Evolutionary conservation across 768 basidiomycete species (phyloP).

Genomic region (Daedaleopsis nitida): DNA sequence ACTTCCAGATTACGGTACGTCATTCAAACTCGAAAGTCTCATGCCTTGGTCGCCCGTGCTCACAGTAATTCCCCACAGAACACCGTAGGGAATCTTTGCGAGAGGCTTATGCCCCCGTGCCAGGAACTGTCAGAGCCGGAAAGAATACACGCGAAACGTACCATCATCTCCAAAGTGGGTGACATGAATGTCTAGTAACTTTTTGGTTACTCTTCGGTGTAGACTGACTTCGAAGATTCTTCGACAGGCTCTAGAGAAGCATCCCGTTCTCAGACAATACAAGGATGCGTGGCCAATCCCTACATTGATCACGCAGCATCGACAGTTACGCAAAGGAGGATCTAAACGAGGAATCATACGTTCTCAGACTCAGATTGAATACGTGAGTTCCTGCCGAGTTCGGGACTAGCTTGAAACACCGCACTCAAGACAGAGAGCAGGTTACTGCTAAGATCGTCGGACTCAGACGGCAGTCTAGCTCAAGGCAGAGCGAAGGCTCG

Average conservation of each 20-base stretch:
- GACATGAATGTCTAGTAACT: background rate
- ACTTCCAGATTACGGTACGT: slow-evolving; percentile 4
- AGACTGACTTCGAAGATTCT: background rate
- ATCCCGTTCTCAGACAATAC: background rate
- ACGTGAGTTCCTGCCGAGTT: background rate
- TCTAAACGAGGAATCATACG: background rate
- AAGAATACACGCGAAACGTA: background rate
- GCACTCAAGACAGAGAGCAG: too few relatives aligned
- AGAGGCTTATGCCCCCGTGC: background rate
- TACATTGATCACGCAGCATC: slow-evolving; percentile 4
- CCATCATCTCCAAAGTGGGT: background rate
- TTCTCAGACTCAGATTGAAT: background rate
- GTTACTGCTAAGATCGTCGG: too few relatives aligned
- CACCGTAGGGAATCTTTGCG: slow-evolving; percentile 8
- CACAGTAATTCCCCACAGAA: background rate
- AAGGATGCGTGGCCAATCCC: slow-evolving; percentile 3
- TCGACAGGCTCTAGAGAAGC: background rate
- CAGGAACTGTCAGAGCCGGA: background rate
- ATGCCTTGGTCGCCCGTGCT: background rate
- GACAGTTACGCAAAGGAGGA: slow-evolving; percentile 1
- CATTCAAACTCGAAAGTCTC: background rate
- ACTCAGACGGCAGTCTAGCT: too few relatives aligned
- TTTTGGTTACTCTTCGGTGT: background rate
- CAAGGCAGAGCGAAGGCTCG: too few relatives aligned
- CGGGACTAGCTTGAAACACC: too few relatives aligned